Evolutionary conservation across 2,329 filamentous ascomycete genomes (phyloP).

Genomic region (Leptodontidium sp.): DNA sequence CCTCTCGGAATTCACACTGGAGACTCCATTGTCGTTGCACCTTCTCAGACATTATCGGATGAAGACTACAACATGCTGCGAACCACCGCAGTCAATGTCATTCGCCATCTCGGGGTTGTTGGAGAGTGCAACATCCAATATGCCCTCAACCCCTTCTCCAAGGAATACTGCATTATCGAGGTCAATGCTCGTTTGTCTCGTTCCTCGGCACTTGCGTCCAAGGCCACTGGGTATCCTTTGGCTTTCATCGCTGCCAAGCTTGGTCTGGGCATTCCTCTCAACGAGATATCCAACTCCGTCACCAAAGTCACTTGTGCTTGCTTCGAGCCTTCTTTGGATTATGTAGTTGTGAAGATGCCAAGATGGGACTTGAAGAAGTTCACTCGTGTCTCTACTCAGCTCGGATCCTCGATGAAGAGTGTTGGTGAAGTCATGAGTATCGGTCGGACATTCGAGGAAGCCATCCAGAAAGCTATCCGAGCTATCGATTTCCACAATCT

Average conservation of each 20-base stretch:
- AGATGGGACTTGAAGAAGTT: constrained; percentile 99
- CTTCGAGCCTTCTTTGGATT: constrained; percentile 98
- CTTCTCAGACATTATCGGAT: constrained; percentile 94
- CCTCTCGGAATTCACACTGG: constrained; percentile 97
- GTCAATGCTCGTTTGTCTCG: constrained; percentile 96
- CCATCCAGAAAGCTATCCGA: constrained; percentile 97
- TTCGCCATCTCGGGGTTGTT: constrained; percentile 94
- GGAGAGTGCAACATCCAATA: constrained; percentile 99
- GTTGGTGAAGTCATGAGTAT: constrained; percentile 99
- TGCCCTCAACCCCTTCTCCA: constrained; percentile 92
- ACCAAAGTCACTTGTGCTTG: constrained; percentile 96
- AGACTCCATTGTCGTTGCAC: constrained; percentile 97
- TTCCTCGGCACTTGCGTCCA: constrained; percentile 94
- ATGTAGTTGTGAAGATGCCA: constrained; percentile 98
- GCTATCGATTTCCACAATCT: constrained; percentile 95
- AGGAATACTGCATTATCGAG: constrained; percentile 98
- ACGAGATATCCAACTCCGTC: constrained; percentile 95
- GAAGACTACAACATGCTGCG: constrained; percentile 99
- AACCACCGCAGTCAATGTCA: constrained; percentile 95
- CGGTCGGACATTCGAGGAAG: constrained; percentile 95
- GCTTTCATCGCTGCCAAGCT: constrained; percentile 98
- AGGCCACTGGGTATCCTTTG: constrained; percentile 94
- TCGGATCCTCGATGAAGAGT: constrained; percentile 99
- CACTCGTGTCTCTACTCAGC: constrained; percentile 91
- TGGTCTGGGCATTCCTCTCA: constrained; percentile 91